These are phyloP conservation scores for Aspergillus ochraceus DNA, from an alignment of 2,329 filamentous ascomycete genomes.

Conservation along the genomic window DNA sequence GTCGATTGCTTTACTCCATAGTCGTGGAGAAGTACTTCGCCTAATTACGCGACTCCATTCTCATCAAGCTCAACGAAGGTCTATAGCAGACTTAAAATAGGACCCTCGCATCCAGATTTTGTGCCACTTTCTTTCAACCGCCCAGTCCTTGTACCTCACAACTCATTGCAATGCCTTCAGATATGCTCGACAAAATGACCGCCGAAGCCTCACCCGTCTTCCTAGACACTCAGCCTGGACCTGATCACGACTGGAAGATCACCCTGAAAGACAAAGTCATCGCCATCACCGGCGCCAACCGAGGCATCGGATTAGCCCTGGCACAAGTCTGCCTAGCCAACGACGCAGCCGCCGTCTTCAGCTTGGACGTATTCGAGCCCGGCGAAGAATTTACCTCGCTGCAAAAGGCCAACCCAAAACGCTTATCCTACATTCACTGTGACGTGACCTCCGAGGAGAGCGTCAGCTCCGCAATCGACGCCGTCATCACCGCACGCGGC, in stretches of 20 bases:
- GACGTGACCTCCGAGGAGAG: slow-evolving; percentile 47
- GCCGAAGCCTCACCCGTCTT: slow-evolving; percentile 15
- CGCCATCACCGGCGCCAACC: slow-evolving; percentile 33
- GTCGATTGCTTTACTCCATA: neutral
- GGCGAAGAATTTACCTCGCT: slow-evolving; percentile 35
- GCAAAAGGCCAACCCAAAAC: slow-evolving; percentile 41
- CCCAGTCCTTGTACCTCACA: neutral
- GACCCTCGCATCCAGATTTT: too few relatives aligned
- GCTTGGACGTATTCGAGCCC: slow-evolving; percentile 40
- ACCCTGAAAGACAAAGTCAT: slow-evolving; percentile 41
- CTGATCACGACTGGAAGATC: slow-evolving; percentile 47
- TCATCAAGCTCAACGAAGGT: too few relatives aligned
- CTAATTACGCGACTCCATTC: too few relatives aligned
- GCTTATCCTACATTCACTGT: slow-evolving; percentile 46
- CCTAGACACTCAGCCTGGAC: slow-evolving; percentile 39
- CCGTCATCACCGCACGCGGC: slow-evolving; percentile 38
- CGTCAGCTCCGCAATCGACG: slow-evolving; percentile 43
- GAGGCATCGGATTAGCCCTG: slow-evolving; percentile 49
- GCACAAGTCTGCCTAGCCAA: slow-evolving; percentile 50
- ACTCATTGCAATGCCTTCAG: neutral
- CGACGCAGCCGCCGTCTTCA: slow-evolving; percentile 40
- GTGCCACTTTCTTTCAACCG: too few relatives aligned
- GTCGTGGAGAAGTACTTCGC: too few relatives aligned
- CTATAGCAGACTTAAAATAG: too few relatives aligned
- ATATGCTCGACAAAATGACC: neutral